A percentile compares a stretch with the other conserved stretches of the same genome.
phyloP scores from a whole-genome alignment of 2,329 filamentous ascomycete genomes.

The Colletotrichum sansevieriae region DNA sequence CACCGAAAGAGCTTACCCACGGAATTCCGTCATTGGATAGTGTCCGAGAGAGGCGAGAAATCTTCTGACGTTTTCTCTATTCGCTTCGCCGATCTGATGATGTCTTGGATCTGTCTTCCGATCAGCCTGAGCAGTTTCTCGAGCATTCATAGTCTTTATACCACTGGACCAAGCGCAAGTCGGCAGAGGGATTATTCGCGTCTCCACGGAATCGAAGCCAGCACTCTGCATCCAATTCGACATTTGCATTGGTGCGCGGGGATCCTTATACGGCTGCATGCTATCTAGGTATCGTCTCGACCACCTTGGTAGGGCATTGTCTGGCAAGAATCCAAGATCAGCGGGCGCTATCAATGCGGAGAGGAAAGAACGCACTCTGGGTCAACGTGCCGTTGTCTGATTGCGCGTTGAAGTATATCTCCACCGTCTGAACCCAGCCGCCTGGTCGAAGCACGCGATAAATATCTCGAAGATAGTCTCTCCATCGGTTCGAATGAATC shows the following conservation, averaged over 20 bases:
- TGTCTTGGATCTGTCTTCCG: conserved; percentile 60
- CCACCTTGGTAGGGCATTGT: conserved; percentile 76
- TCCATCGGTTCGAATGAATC: conserved; percentile 80
- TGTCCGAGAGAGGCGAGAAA: conserved; percentile 67
- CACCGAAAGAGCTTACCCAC: conserved; percentile 54
- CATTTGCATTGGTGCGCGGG: conserved; percentile 72
- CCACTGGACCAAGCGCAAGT: conserved; percentile 78
- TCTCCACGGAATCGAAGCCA: conserved; percentile 78
- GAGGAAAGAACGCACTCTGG: conserved; percentile 59
- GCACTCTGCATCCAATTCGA: conserved; percentile 69
- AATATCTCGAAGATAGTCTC: conserved; percentile 81
- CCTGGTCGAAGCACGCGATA: conserved; percentile 77
- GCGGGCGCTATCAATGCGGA: conserved; percentile 28
- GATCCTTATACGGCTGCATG: conserved; percentile 74
- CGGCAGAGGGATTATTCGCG: conserved; percentile 73
- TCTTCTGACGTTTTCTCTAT: conserved; percentile 66
- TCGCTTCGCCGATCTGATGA: conserved; percentile 65
- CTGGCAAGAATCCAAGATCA: conserved; percentile 50
- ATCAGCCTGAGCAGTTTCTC: conserved; percentile 8
- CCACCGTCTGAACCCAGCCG: conserved; percentile 91
- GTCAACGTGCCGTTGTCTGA: conserved; percentile 86
- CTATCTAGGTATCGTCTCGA: conserved; percentile 74
- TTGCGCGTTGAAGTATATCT: conserved; percentile 87
- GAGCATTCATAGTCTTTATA: conserved; percentile 50
- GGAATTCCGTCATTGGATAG: conserved; percentile 67